Conservation (phyloP, 1,139 yeast species). For the Hyphopichia khmerensis region DNA sequence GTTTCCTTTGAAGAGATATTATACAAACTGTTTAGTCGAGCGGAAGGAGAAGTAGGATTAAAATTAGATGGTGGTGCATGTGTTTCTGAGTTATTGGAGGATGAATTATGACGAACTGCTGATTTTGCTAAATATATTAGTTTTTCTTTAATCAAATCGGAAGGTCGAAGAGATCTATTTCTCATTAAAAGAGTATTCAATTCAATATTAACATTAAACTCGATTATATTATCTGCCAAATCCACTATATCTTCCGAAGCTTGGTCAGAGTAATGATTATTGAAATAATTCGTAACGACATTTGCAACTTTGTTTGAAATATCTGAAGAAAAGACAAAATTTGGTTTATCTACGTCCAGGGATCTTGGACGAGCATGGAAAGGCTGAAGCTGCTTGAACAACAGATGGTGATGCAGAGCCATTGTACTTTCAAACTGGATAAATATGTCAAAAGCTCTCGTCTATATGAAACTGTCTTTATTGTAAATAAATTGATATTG, state of each 20-base stretch:
- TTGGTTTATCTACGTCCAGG: constrained; percentile 36
- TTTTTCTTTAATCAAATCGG: constrained; percentile 34
- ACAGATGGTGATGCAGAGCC: constrained; percentile 1
- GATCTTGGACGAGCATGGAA: background rate
- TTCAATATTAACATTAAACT: constrained; percentile 34
- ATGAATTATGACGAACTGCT: background rate
- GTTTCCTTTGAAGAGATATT: constrained; percentile 20
- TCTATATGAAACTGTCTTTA: too few relatives aligned
- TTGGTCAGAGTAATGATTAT: background rate
- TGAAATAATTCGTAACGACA: background rate
- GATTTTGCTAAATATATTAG: constrained; percentile 32
- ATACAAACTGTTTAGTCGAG: constrained; percentile 5
- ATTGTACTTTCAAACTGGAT: too few relatives aligned
- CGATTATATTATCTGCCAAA: constrained; percentile 8
- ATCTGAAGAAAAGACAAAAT: constrained; percentile 40
- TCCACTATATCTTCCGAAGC: constrained; percentile 6
- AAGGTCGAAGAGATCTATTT: constrained; percentile 27
- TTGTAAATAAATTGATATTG: too few relatives aligned
- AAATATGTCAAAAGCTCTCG: background rate
- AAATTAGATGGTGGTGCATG: constrained; percentile 7
- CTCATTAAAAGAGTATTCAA: constrained; percentile 35
- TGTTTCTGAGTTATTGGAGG: too few relatives aligned
- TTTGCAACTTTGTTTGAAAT: constrained; percentile 14
- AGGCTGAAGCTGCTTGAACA: constrained; percentile 5
- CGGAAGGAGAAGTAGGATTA: constrained; percentile 5